Evolutionary conservation across 2,329 filamentous ascomycete species (phyloP).

Genomic region (Orbilia javanica): DNA sequence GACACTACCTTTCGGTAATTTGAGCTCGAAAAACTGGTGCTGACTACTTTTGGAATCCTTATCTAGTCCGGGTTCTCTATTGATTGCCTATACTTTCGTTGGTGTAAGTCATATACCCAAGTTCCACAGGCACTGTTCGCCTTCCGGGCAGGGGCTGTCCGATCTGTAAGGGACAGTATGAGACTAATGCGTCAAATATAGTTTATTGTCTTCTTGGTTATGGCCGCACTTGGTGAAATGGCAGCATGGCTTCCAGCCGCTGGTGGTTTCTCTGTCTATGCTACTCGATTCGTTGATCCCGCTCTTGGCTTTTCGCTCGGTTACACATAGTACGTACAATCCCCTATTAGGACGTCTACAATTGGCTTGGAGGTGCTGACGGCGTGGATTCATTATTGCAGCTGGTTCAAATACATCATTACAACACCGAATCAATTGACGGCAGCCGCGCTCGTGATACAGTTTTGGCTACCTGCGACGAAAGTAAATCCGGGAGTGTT

Average conservation of each 20-base stretch:
- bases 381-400: conserved; percentile 57
- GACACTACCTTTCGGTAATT: conserved; percentile 8
- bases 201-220: conserved; percentile 55
- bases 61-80: conserved; percentile 63
- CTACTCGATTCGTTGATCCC: conserved; percentile 79
- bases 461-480: conserved; percentile 78
- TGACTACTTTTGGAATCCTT: conserved; percentile 39
- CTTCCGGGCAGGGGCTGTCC: not conserved
- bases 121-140: not conserved
- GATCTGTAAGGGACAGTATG: not conserved
- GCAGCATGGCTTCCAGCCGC: conserved; percentile 81
- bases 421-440: conserved; percentile 87
- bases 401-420: conserved; percentile 84
- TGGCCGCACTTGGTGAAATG: conserved; percentile 71
- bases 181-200: conserved; percentile 32
- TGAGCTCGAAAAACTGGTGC: conserved; percentile 8
- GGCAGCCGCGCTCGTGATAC: conserved; percentile 81
- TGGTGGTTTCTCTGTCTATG: conserved; percentile 81
- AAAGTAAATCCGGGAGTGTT: conserved; percentile 82
- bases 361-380: not conserved
- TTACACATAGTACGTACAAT: conserved; percentile 50
- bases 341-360: not conserved
- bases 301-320: conserved; percentile 82
- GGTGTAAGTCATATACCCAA: conserved; percentile 60
- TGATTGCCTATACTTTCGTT: conserved; percentile 67